Evolutionary conservation across 305 asterid genomes (phyloP).

Genomic region (Ajuga reptans): DNA sequence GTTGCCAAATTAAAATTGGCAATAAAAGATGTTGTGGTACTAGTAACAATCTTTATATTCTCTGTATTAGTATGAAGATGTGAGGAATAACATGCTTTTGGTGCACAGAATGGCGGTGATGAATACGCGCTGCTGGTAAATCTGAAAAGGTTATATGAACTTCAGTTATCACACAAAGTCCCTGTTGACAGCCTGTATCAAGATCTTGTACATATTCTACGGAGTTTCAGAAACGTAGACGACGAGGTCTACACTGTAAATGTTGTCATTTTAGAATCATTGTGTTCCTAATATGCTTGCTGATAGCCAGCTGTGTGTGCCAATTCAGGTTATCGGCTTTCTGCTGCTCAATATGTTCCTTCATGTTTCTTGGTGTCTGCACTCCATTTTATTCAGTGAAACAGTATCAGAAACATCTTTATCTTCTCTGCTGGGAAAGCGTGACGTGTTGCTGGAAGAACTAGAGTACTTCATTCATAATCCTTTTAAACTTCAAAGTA

Average conservation of each 20-base stretch:
- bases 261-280: conserved; percentile 14
- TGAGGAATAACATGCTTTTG: conserved; percentile 25
- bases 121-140: conserved; percentile 80
- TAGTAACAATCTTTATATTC: conserved; percentile 13
- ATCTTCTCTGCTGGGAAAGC: conserved; percentile 55
- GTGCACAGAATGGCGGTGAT: conserved; percentile 84
- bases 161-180: conserved; percentile 60
- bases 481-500: conserved; percentile 34
- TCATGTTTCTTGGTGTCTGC: conserved; percentile 86
- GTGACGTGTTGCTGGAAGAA: conserved; percentile 63
- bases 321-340: conserved; percentile 62
- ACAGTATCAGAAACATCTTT: conserved; percentile 57
- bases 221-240: conserved; percentile 59
- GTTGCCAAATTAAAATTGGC: conserved; percentile 62
- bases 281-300: conserved; percentile 18
- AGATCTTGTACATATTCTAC: conserved; percentile 55
- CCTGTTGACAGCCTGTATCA: conserved; percentile 61
- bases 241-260: conserved; percentile 58
- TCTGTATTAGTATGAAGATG: conserved; percentile 21
- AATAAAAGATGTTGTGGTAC: conserved; percentile 76
- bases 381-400: conserved; percentile 50
- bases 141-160: conserved; percentile 82
- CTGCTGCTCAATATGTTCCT: conserved; percentile 89
- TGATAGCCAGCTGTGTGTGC: conserved; percentile 22
- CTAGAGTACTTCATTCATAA: conserved; percentile 55